Conservation (phyloP, 2,329 filamentous ascomycete genomes). For the Xylariaceae sp. region DNA sequence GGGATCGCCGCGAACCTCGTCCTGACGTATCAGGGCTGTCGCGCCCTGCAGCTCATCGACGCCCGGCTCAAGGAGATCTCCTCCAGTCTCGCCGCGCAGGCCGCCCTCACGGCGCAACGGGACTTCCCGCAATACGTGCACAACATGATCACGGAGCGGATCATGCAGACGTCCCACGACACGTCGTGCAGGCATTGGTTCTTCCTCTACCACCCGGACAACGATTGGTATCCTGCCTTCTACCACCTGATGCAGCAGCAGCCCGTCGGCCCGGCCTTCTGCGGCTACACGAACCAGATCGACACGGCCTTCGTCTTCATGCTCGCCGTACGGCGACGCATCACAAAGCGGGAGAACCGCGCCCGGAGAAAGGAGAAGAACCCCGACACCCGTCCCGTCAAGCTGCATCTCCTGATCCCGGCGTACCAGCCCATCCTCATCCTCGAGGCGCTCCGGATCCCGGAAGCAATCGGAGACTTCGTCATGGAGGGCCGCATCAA, state of each 20-base stretch:
- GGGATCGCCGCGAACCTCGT: conserved; percentile 35
- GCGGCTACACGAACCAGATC: conserved; percentile 38
- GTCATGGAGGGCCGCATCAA: conserved; percentile 37
- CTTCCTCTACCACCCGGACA: conserved; percentile 39
- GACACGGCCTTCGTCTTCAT: conserved; percentile 39
- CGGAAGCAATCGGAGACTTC: conserved; percentile 36
- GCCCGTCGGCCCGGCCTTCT: conserved; percentile 34
- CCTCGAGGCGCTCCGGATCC: conserved; percentile 34
- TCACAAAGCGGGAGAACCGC: conserved; percentile 24
- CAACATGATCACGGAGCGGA: conserved; percentile 35
- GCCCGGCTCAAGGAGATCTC: conserved; percentile 34
- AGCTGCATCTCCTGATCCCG: conserved; percentile 37
- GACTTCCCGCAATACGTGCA: conserved; percentile 36
- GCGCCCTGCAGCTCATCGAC: conserved; percentile 35
- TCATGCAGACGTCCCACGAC: conserved; percentile 32
- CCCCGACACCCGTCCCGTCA: conserved; percentile 23
- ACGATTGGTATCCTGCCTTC: conserved; percentile 39
- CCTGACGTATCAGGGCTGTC: conserved; percentile 34
- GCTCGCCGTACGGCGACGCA: conserved; percentile 30
- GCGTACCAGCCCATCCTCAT: conserved; percentile 38
- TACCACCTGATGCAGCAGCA: conserved; percentile 35
- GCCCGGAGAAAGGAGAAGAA: conserved; percentile 21
- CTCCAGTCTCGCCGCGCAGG: conserved; percentile 33
- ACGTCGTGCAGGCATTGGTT: conserved; percentile 32
- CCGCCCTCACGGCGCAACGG: conserved; percentile 34